Evolutionary conservation across 176 grass and related monocot species (phyloP), one percentile per base, ranked within the genome.

Genomic region (Zizania latifolia): DNA sequence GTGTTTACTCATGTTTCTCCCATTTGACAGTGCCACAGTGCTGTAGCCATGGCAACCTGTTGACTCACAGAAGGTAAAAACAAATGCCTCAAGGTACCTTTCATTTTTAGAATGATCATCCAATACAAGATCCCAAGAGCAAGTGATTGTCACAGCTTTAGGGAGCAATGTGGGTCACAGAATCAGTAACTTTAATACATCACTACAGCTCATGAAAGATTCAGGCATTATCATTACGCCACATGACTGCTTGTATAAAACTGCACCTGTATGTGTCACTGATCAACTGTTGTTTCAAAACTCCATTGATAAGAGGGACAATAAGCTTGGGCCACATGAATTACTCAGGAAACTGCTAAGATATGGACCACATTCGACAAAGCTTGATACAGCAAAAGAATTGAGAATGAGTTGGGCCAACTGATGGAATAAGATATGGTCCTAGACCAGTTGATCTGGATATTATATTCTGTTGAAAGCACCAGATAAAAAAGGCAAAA

Each of bases 141-240:
- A 90, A 41, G 88, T 83, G 44, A 65, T 84, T 37, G 84, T 77
- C 35, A 81, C 84, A 69, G 88, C 84, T 71, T 70, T 84, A 54
- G 88, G 88, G 6, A 81, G 84, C 80, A 90, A 90, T 87, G 69
- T 90, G 17, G 88, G 76, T n/a, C 75, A 86, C 75, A 61, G 84
- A 81, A 61, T 87, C 16, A 63, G 83, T 22, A 90, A 86, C 65
- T 86, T 90, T 57, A 85, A 86, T 40, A 58, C 41, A 68, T 80
- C 88, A 27, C 55, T 90, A 23, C 44, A 68, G 38, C 63, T 83
- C 33, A 72, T 86, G 83, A 86, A 83, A 59, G 75, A 83, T 73
- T 83, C 75, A 33, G 79, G 70, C 45, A 69, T 90, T 64, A 86
- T 30, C 40, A 86, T 90, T 45, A 86, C 64, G 2, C 70, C 75